phyloP scores from a whole-genome alignment of 2,329 filamentous ascomycete genomes.

The Tolypocladium paradoxum region DNA sequence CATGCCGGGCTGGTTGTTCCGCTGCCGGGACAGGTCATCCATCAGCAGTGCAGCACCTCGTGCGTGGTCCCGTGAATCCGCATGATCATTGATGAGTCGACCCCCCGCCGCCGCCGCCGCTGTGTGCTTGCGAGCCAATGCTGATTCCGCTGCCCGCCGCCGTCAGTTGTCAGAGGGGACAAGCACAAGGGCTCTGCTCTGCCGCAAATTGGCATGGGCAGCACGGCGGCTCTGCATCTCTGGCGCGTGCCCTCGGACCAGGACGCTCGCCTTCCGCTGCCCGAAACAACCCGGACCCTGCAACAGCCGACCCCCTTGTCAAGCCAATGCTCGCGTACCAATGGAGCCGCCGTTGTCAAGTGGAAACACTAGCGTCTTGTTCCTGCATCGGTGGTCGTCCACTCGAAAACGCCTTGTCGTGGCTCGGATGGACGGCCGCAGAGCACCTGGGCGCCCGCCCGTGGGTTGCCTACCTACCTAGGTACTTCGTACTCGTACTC shows the following conservation, averaged over 20 bases:
- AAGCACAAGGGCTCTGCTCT: background rate
- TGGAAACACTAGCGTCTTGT: conserved; percentile 23
- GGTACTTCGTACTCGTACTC: too few relatives aligned
- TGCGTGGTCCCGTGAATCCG: too few relatives aligned
- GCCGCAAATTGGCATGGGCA: background rate
- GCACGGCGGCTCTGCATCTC: background rate
- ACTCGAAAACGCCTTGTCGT: background rate
- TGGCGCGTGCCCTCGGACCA: background rate
- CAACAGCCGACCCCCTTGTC: background rate
- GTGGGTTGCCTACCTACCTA: too few relatives aligned
- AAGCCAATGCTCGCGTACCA: background rate
- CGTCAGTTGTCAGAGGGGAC: background rate
- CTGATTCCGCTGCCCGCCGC: background rate
- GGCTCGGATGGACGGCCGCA: background rate
- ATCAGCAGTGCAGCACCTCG: background rate
- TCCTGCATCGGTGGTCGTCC: conserved; percentile 13
- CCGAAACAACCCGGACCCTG: background rate
- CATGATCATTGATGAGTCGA: background rate
- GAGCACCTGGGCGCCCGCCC: too few relatives aligned
- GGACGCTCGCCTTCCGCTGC: background rate
- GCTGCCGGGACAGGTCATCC: background rate
- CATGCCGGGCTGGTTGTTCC: background rate
- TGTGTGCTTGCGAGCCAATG: background rate
- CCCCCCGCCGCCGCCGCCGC: background rate
- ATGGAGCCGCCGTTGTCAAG: conserved; percentile 9